Evolutionary conservation across 768 basidiomycete species (phyloP).

Genomic region (Artomyces pyxidatus): DNA sequence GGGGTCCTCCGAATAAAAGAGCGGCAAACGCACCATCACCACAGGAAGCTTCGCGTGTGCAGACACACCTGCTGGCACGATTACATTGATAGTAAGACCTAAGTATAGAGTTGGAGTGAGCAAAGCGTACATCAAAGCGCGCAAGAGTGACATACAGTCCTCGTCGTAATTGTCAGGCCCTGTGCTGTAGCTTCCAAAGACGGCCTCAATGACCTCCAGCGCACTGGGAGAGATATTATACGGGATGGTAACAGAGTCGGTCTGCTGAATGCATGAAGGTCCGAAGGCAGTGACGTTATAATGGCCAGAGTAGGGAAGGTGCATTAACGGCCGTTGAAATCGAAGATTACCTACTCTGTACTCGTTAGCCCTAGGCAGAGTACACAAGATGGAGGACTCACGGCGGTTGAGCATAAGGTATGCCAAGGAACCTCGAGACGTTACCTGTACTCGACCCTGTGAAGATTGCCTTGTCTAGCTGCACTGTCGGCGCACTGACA

Average conservation of each 20-base stretch:
- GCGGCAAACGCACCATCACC: not conserved
- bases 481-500: no score
- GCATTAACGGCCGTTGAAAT: slow-evolving; percentile 13
- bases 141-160: slow-evolving; percentile 8
- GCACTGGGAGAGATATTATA: slow-evolving; percentile 2
- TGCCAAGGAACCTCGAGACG: not conserved
- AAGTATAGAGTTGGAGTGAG: not conserved
- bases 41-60: not conserved
- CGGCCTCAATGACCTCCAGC: not conserved
- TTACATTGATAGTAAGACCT: not conserved
- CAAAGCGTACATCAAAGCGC: no score
- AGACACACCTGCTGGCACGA: not conserved
- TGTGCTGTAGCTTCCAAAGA: not conserved
- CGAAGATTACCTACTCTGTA: slow-evolving; percentile 16
- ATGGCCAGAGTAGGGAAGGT: slow-evolving; percentile 1
- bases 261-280: slow-evolving; percentile 15
- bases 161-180: slow-evolving; percentile 9
- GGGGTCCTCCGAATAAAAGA: not conserved
- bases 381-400: not conserved
- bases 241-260: not conserved
- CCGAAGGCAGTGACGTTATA: slow-evolving; percentile 16
- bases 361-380: not conserved
- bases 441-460: not conserved
- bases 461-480: not conserved
- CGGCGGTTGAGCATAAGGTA: slow-evolving; percentile 1